Evolutionary conservation across 2,329 filamentous ascomycete genomes (phyloP).

Genomic region (Colletotrichum ledebouriae): DNA sequence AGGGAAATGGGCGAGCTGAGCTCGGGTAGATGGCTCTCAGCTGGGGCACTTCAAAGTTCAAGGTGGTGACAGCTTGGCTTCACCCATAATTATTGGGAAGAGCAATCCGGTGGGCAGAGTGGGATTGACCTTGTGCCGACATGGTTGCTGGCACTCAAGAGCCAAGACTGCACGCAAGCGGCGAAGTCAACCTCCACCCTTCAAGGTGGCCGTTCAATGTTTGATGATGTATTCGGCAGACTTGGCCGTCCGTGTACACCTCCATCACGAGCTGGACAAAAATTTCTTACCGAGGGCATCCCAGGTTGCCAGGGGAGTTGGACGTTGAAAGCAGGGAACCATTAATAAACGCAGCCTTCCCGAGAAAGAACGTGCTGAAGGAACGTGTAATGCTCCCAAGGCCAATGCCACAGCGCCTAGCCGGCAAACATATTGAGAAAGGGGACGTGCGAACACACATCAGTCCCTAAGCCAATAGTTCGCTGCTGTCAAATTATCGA

Average conservation of each 20-base stretch:
- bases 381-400: conserved; percentile 1
- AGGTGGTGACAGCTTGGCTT: conserved; percentile 34
- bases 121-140: conserved; percentile 35
- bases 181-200: conserved; percentile 29
- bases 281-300: conserved; percentile 25
- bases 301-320: conserved; percentile 14
- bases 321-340: conserved; percentile 19
- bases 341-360: neutral
- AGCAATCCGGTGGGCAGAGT: neutral
- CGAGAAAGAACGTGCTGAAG: neutral
- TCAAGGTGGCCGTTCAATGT: conserved; percentile 5
- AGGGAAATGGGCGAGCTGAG: neutral
- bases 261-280: conserved; percentile 20
- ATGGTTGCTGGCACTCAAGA: conserved; percentile 13
- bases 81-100: conserved; percentile 2
- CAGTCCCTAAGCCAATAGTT: conserved; percentile 19
- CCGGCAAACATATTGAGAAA: conserved; percentile 23
- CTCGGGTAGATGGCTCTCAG: conserved; percentile 7
- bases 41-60: neutral
- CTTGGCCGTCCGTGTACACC: conserved; percentile 37
- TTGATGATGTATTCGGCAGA: conserved; percentile 33
- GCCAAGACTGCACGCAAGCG: conserved; percentile 28
- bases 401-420: conserved; percentile 21
- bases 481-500: conserved; percentile 28
- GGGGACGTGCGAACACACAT: conserved; percentile 31